A percentile compares a stretch with the other conserved stretches of the same genome.
phyloP scores from a whole-genome alignment of 768 basidiomycete genomes.

The Daedaleopsis nitida region DNA sequence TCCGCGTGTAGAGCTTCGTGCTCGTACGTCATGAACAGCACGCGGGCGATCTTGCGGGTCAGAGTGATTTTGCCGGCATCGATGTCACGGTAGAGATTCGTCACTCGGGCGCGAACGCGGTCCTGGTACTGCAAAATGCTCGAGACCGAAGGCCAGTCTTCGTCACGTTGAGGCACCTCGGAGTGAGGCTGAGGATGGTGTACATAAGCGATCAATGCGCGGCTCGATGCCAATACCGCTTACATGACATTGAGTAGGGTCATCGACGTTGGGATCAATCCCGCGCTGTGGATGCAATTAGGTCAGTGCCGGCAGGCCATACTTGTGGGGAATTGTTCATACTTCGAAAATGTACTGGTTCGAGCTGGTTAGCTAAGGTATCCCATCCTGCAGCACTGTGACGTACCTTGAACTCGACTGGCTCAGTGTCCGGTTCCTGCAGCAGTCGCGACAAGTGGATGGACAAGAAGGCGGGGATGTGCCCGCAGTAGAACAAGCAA shows the following conservation, averaged over 20 bases:
- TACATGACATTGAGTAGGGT: constrained; percentile 85
- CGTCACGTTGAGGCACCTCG: constrained; percentile 73
- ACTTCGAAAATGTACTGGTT: constrained; percentile 77
- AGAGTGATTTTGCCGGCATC: constrained; percentile 49
- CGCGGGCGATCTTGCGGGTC: constrained; percentile 70
- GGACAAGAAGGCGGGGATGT: constrained; percentile 91
- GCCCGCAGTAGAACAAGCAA: constrained; percentile 95
- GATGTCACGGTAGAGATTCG: constrained; percentile 72
- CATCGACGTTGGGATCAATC: constrained; percentile 93
- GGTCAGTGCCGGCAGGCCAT: background rate
- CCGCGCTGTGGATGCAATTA: constrained; percentile 60
- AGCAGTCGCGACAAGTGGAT: constrained; percentile 82
- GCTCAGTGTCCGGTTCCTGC: constrained; percentile 79
- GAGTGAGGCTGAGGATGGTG: constrained; percentile 70
- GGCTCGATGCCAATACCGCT: constrained; percentile 25
- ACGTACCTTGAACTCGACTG: constrained; percentile 73
- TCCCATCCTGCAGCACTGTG: constrained; percentile 1
- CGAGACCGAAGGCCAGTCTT: constrained; percentile 82
- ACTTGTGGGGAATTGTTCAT: constrained; percentile 2
- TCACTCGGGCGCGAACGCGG: constrained; percentile 75
- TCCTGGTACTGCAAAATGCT: constrained; percentile 76
- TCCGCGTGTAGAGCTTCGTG: constrained; percentile 91
- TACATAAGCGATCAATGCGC: background rate
- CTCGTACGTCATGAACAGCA: constrained; percentile 89
- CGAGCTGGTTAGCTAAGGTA: background rate